phyloP scores from a whole-genome alignment of 2,329 filamentous ascomycete genomes.

The Fusarium denticulatum region DNA sequence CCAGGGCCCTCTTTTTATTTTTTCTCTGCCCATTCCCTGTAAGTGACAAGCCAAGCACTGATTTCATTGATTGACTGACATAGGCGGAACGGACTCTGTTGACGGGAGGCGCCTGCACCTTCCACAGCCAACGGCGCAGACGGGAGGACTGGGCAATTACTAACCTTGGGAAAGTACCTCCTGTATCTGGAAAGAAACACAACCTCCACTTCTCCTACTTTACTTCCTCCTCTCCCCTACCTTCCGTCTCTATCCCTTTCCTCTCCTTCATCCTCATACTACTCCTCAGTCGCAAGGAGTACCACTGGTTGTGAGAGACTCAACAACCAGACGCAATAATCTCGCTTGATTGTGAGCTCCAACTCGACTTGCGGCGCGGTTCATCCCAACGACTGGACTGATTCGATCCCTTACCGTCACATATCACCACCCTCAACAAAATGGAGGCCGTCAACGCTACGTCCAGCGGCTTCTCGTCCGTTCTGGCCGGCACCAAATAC shows the following conservation, averaged over 20 bases:
- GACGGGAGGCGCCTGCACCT: slow-evolving; percentile 16
- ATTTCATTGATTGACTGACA: slow-evolving; percentile 4
- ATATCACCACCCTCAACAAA: slow-evolving; percentile 20
- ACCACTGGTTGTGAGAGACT: slow-evolving; percentile 27
- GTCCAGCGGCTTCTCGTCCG: slow-evolving; percentile 73
- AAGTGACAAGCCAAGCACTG: slow-evolving; percentile 1
- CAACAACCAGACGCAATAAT: slow-evolving; percentile 2
- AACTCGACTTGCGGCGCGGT: slow-evolving; percentile 23
- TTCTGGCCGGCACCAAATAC: slow-evolving; percentile 69
- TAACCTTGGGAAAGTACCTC: slow-evolving; percentile 21
- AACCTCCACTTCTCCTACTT: slow-evolving; percentile 30
- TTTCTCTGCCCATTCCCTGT: slow-evolving; percentile 10
- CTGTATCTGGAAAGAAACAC: slow-evolving; percentile 18
- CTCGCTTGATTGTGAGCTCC: slow-evolving; percentile 14
- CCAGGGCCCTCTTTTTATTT: slow-evolving; percentile 34
- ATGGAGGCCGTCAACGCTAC: slow-evolving; percentile 70
- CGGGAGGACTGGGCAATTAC: slow-evolving; percentile 24
- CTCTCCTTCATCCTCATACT: neutral
- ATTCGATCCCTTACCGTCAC: slow-evolving; percentile 6
- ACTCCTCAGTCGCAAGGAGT: slow-evolving; percentile 24
- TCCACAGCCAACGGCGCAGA: slow-evolving; percentile 2
- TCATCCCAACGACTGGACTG: neutral
- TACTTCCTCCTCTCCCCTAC: slow-evolving; percentile 9
- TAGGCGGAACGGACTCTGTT: neutral
- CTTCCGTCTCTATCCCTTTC: neutral